A percentile compares a stretch with the other conserved stretches of the same genome.
Evolutionary conservation across 106 monocot species (phyloP).

Genomic region (Hemerocallis citrina): DNA sequence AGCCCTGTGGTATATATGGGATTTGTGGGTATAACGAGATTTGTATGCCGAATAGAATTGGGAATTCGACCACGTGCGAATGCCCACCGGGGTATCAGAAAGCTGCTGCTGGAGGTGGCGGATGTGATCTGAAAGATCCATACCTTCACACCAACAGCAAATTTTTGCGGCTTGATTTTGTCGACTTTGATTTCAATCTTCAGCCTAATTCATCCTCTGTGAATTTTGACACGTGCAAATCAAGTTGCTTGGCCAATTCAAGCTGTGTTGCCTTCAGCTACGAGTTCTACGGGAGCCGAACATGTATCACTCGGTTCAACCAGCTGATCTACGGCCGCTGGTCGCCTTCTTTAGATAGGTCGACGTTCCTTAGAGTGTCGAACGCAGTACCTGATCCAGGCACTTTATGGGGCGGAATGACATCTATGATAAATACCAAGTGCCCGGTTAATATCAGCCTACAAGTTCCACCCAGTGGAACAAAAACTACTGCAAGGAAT

Average conservation of each 20-base stretch:
- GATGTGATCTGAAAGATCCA: slow-evolving; percentile 18
- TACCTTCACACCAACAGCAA: slow-evolving; percentile 13
- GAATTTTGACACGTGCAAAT: slow-evolving; percentile 27
- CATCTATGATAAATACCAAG: slow-evolving; percentile 32
- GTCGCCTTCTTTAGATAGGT: slow-evolving; percentile 36
- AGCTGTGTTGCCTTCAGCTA: slow-evolving; percentile 59
- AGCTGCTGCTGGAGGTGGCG: not conserved
- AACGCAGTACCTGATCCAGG: slow-evolving; percentile 13
- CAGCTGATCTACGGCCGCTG: slow-evolving; percentile 34
- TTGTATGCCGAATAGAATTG: slow-evolving; percentile 36
- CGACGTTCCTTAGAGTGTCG: slow-evolving; percentile 38
- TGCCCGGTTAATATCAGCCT: slow-evolving; percentile 43
- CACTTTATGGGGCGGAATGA: slow-evolving; percentile 58
- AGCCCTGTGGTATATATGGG: slow-evolving; percentile 45
- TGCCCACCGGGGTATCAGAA: slow-evolving; percentile 53
- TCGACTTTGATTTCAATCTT: not conserved
- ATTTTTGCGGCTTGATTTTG: slow-evolving; percentile 45
- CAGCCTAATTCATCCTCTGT: not conserved
- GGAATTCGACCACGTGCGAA: slow-evolving; percentile 14
- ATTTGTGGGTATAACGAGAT: slow-evolving; percentile 29
- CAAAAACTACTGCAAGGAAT: slow-evolving; percentile 24
- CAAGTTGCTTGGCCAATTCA: slow-evolving; percentile 17
- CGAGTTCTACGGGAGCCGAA: slow-evolving; percentile 17
- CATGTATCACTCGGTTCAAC: slow-evolving; percentile 17
- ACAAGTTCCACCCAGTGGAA: slow-evolving; percentile 23